These are phyloP conservation scores for Wickerhamomyces chambardii DNA, from an alignment of 805 yeast genomes.

Conservation along the genomic window DNA sequence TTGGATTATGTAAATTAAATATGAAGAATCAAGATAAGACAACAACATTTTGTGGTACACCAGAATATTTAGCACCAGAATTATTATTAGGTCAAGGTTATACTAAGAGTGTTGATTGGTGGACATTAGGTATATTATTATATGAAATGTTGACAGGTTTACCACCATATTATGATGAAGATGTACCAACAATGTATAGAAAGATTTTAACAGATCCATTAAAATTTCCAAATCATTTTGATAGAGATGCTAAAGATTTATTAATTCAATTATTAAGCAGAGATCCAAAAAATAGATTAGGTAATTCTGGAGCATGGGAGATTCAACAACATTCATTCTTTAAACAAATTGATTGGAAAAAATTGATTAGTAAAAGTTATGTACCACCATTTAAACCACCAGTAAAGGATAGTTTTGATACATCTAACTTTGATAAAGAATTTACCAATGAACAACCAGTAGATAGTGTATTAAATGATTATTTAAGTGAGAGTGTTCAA, in stretches of 20 bases:
- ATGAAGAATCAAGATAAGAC: conserved; percentile 87
- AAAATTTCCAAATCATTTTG: conserved; percentile 82
- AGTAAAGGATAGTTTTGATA: conserved; percentile 77
- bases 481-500: conserved; percentile 89
- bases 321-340: conserved; percentile 83
- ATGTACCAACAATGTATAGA: conserved; percentile 86
- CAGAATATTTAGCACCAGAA: conserved; percentile 96
- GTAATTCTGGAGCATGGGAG: conserved; percentile 72
- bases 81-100: conserved; percentile 86
- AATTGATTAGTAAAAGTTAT: conserved; percentile 75
- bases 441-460: conserved; percentile 91
- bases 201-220: conserved; percentile 87
- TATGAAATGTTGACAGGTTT: conserved; percentile 96
- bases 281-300: conserved; percentile 77
- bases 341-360: conserved; percentile 83
- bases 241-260: conserved; percentile 76
- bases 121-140: conserved; percentile 92
- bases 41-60: conserved; percentile 95
- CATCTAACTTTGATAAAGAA: conserved; percentile 87
- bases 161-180: conserved; percentile 96
- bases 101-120: conserved; percentile 95
- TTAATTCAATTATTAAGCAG: conserved; percentile 68
- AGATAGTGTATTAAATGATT: conserved; percentile 92
- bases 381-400: conserved; percentile 95
- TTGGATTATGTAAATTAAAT: conserved; percentile 91